A percentile compares a stretch with the other conserved stretches of the same genome.
These are phyloP conservation scores for Cladosporium oxysporum DNA, from an alignment of 2,329 filamentous ascomycete species.

Conservation along the genomic window DNA sequence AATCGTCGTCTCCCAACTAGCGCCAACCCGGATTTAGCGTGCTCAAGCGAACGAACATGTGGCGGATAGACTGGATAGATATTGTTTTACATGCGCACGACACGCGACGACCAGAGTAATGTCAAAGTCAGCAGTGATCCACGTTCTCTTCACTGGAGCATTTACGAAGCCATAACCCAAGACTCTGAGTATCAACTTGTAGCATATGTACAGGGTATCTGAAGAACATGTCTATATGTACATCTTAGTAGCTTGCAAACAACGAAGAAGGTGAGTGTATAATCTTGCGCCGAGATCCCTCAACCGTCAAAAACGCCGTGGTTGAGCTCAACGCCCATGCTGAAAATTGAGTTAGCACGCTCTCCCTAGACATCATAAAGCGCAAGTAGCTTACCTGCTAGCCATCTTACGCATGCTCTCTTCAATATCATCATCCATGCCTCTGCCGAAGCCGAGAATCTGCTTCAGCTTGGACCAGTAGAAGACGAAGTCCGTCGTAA, in stretches of 20 bases:
- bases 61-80: neutral
- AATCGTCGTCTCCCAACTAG: neutral
- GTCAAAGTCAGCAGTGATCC: neutral
- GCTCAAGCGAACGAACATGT: neutral
- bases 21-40: neutral
- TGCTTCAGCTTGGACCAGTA: constrained; percentile 79
- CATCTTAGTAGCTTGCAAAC: neutral
- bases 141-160: neutral
- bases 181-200: neutral
- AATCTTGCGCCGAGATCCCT: neutral
- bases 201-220: constrained; percentile 12
- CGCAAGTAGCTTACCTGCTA: constrained; percentile 48
- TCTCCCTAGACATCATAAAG: neutral
- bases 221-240: constrained; percentile 13
- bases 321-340: constrained; percentile 88
- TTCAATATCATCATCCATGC: constrained; percentile 95
- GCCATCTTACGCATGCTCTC: constrained; percentile 83
- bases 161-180: neutral
- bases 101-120: neutral
- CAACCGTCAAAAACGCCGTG: constrained; percentile 86
- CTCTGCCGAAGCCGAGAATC: constrained; percentile 71
- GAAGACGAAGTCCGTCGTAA: constrained; percentile 78
- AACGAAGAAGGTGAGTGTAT: neutral
- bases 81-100: neutral
- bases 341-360: constrained; percentile 37